Evolutionary conservation across 1,284 basidiomycete genomes (phyloP), one percentile per base, ranked within the genome.

Genomic region (Tilletia horrida): DNA sequence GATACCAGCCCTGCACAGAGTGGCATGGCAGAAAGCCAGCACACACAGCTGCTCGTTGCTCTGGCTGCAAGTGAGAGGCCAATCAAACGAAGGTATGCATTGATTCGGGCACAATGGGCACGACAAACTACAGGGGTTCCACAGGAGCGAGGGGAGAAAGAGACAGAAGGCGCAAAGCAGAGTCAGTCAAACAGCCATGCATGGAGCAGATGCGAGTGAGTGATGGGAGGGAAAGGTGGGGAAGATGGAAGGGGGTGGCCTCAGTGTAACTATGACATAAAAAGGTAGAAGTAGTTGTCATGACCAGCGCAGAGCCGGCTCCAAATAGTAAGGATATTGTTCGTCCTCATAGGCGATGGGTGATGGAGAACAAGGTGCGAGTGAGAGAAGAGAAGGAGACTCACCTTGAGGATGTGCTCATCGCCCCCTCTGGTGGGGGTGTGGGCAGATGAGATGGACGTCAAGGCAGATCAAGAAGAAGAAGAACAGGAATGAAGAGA

Each of bases 211-310:
- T 21, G 21, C 6, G 21, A 6, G 1, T 8, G 31, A 35, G 55
- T 2, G 50, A 21, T n/a, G n/a, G 55, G 31, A 1, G 14, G 55
- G 35, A 4, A 40, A 16, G 27, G 35, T 40, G 6, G 31, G 31
- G 55, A 35, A 31, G 55, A 18, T 16, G 55, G 31, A 59, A 21
- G 27, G 16, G 14, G 27, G 29, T 29, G 31, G 52, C 55, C 55
- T 59, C 55, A 59, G 55, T 59, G 55, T 59, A 59, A 59, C 55
- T 59, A 59, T 59, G 55, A 59, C 55, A 31, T 40, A 40, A 59
- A 59, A 48, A 59, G 55, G 55, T 59, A 59, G 55, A 59, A 35
- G 31, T 40, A 40, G 35, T 40, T 40, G 35, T 40, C 35, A 40
- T 40, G 35, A 40, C 35, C 35, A 40, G 35, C n/a, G n/a, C 35